These are phyloP conservation scores for Colletotrichum sidae DNA, from an alignment of 2,329 filamentous ascomycete genomes.

Conservation along the genomic window DNA sequence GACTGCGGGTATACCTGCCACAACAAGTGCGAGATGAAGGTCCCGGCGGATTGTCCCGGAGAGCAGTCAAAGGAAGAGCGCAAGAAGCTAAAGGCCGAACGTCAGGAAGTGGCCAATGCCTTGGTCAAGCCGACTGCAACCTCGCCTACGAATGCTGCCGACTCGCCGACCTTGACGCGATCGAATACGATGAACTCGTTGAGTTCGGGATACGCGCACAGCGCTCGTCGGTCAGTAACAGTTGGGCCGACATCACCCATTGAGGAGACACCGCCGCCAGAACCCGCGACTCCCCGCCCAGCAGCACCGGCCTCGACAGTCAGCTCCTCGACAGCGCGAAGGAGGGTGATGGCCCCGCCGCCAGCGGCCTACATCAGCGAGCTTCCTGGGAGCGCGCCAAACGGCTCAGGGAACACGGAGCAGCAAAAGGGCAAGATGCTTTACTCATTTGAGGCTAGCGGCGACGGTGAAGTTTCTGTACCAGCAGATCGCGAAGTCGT, in stretches of 20 bases:
- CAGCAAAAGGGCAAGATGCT: conserved; percentile 88
- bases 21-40: conserved; percentile 99
- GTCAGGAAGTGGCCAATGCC: conserved; percentile 82
- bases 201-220: conserved; percentile 87
- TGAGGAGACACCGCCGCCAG: conserved; percentile 57
- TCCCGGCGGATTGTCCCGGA: conserved; percentile 93
- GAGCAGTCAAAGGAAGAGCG: conserved; percentile 94
- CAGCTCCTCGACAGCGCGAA: conserved; percentile 54
- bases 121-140: conserved; percentile 58
- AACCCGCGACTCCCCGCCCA: conserved; percentile 48
- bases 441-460: conserved; percentile 84
- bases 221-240: conserved; percentile 80
- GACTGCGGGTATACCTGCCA: conserved; percentile 99
- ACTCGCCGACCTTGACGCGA: conserved; percentile 76
- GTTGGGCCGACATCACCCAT: conserved; percentile 65
- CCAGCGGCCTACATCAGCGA: conserved; percentile 83
- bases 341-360: conserved; percentile 87
- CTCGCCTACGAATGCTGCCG: conserved; percentile 59
- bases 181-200: conserved; percentile 92
- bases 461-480: conserved; percentile 84
- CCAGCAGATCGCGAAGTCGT: conserved; percentile 82
- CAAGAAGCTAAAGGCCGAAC: conserved; percentile 90
- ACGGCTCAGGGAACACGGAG: conserved; percentile 54
- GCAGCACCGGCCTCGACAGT: conserved; percentile 32
- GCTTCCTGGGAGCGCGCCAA: conserved; percentile 64